Percentiles rank a stretch among this genome's conserved stretches.
Evolutionary conservation across 306 rosid species (phyloP).

Genomic region (Pachyrhizus erosus): DNA sequence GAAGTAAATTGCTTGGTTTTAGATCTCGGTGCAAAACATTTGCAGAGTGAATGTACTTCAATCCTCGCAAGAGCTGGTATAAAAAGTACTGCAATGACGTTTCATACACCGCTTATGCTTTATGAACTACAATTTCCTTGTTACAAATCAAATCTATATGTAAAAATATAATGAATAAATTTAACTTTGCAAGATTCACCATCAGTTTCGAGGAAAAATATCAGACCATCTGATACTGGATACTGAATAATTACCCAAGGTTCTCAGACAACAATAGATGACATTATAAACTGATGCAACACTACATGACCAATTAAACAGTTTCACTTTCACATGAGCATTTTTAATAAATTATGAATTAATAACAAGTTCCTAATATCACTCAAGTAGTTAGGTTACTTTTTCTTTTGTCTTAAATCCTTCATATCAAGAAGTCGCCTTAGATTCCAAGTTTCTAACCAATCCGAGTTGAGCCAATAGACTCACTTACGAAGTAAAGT

Average conservation of each 20-base stretch:
- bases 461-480: not conserved
- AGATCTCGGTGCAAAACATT: slow-evolving; percentile 63
- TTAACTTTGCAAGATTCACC: slow-evolving; percentile 2
- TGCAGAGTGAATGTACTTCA: slow-evolving; percentile 58
- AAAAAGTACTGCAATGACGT: slow-evolving; percentile 52
- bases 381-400: not conserved
- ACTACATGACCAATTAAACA: not conserved
- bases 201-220: slow-evolving; percentile 11
- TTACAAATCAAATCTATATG: not conserved
- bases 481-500: not conserved
- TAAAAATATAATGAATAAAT: not conserved
- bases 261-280: slow-evolving; percentile 12
- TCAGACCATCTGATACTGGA: not conserved
- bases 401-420: not conserved
- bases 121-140: not conserved
- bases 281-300: not conserved
- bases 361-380: slow-evolving; percentile 1
- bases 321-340: not conserved
- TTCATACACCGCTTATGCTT: slow-evolving; percentile 31
- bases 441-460: too few relatives aligned
- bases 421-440: not conserved
- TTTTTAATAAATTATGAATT: not conserved
- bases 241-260: not conserved
- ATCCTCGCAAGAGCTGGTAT: slow-evolving; percentile 55
- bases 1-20: slow-evolving; percentile 65